Base-by-base conservation (phyloP, 371 early-diverging fungal species). In the Rhizopus stolonifer region DNA sequence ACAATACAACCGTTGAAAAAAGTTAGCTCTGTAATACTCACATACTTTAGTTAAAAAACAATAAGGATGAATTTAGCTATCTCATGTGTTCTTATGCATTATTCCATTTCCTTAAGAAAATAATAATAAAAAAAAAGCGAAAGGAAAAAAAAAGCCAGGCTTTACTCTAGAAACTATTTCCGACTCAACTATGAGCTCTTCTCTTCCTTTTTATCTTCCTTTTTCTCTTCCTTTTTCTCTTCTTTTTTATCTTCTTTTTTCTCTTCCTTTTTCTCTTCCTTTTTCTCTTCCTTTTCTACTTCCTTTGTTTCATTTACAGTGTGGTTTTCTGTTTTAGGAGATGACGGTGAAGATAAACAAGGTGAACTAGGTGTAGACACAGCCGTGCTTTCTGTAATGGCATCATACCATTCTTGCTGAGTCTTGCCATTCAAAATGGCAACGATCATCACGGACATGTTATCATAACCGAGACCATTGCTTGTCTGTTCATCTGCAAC, bases 391-490 rank as follows among this genome's bases (percentile, higher is more conserved):
- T 46, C 48, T 19, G 53, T 54, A 5, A 64, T 58, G 29, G 50
- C 65, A 14, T 80, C 61, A 33, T 83, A 79, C 94, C 94, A 93
- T 64, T 89, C 85, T 7, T 84, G 79, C 57, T 77, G 56, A 13
- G 87, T 79, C 61, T 75, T 80, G 43, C 94, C 95, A 61, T 88
- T 77, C 46, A 96, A 77, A 39, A 96, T 70, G 6, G 77, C 98
- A 15, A 94, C 88, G 49, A 98, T 90, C 45, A 96, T 73, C 25
- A 98, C 88, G 0, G 97, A 95, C 99, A 98, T 98, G 74, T 98
- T 98, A 68, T 98, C 99, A 73, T 94, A 96, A 9, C 98, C 98
- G 22, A 96, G 82, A n/a, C 92, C 92, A 46, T 88, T 91, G 24
- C 87, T 67, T 36, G 91, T 93, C 62, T 81, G 83, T 54, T 93